These are phyloP conservation scores for Polychaeton citri DNA, from an alignment of 2,329 filamentous ascomycete genomes.

Conservation along the genomic window DNA sequence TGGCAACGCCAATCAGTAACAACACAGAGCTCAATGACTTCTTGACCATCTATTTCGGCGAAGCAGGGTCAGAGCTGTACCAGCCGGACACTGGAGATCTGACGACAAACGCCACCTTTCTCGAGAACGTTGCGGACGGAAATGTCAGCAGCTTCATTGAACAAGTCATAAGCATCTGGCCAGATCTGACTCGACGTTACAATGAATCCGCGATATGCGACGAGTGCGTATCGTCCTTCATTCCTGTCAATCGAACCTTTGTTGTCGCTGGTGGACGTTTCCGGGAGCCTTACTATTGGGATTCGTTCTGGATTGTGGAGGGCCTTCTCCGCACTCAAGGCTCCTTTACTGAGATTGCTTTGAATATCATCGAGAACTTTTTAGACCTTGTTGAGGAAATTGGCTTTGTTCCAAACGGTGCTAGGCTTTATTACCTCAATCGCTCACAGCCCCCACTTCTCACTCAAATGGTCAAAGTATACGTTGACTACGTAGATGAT, in stretches of 20 bases:
- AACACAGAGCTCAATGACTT: slow-evolving; percentile 50
- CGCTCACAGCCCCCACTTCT: slow-evolving; percentile 54
- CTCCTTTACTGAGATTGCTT: slow-evolving; percentile 48
- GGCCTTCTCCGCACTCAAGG: slow-evolving; percentile 52
- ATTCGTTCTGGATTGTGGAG: slow-evolving; percentile 56
- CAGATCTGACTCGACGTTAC: slow-evolving; percentile 50
- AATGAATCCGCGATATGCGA: slow-evolving; percentile 40
- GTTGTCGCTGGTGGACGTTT: slow-evolving; percentile 61
- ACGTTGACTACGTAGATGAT: slow-evolving; percentile 53
- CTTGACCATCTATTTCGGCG: slow-evolving; percentile 48
- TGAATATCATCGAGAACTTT: slow-evolving; percentile 58
- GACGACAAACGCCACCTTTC: slow-evolving; percentile 43
- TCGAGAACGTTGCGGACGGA: slow-evolving; percentile 42
- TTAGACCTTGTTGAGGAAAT: slow-evolving; percentile 51
- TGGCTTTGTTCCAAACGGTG: slow-evolving; percentile 56
- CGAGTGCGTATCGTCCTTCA: slow-evolving; percentile 50
- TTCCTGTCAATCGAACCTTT: slow-evolving; percentile 53
- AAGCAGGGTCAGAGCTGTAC: slow-evolving; percentile 50
- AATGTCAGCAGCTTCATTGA: slow-evolving; percentile 47
- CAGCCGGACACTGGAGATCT: slow-evolving; percentile 40
- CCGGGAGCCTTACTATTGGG: slow-evolving; percentile 59
- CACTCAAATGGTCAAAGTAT: slow-evolving; percentile 51
- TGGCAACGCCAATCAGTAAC: slow-evolving; percentile 49
- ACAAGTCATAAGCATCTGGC: slow-evolving; percentile 58
- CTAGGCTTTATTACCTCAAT: slow-evolving; percentile 54